Evolutionary conservation across 2,329 filamentous ascomycete species (phyloP).

Genomic region (Colletotrichum costaricense): DNA sequence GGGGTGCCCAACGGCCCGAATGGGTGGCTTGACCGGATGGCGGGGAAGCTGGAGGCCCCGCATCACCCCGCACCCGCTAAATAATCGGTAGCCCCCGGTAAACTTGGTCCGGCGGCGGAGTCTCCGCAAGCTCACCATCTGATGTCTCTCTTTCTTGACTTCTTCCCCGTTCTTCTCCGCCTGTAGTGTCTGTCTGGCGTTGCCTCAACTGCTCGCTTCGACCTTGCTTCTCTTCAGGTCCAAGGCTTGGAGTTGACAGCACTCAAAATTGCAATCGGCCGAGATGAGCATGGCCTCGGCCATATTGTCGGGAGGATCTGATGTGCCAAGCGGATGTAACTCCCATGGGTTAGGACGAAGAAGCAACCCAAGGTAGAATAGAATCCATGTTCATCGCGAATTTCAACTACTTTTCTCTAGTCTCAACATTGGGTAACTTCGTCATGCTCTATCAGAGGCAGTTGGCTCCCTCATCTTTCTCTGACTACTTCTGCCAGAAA

Average conservation of each 20-base stretch:
- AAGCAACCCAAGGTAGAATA: too few relatives aligned
- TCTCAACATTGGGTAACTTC: not conserved
- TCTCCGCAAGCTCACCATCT: conserved; percentile 26
- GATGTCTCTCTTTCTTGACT: not conserved
- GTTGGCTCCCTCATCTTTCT: not conserved
- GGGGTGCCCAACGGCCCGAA: conserved; percentile 31
- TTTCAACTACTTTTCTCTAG: too few relatives aligned
- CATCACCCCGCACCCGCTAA: conserved; percentile 23
- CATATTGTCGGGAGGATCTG: conserved; percentile 15
- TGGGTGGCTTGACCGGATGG: conserved; percentile 33
- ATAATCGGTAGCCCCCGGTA: conserved; percentile 2
- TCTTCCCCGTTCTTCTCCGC: too few relatives aligned
- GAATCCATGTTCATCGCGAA: not conserved
- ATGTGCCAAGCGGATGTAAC: not conserved
- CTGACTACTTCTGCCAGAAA: not conserved
- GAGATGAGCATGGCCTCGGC: conserved; percentile 10
- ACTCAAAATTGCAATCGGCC: not conserved
- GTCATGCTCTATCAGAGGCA: not conserved
- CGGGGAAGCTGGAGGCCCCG: conserved; percentile 12
- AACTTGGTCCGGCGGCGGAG: conserved; percentile 12
- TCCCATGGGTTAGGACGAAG: not conserved
- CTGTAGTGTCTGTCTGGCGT: not conserved
- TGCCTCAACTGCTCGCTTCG: not conserved
- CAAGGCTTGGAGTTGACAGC: not conserved
- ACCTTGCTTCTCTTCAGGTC: not conserved